phyloP scores from a whole-genome alignment of 495 filamentous ascomycete genomes.

The Xylaria palmicola region DNA sequence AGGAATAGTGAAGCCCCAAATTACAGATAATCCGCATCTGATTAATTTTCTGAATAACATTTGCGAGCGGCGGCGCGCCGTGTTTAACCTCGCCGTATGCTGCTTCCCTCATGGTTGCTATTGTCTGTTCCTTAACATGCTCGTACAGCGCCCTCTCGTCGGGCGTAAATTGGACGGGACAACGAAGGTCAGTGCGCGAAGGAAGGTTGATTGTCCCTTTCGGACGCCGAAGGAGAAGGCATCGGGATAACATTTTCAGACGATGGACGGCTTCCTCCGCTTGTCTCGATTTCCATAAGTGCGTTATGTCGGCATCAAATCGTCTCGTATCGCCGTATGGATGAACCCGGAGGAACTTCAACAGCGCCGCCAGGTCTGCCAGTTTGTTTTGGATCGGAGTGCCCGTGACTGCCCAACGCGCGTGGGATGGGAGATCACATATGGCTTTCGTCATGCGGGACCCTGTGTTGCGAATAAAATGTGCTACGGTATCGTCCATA shows the following conservation, averaged over 20 bases:
- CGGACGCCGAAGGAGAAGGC: neutral
- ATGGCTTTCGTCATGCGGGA: constrained; percentile 35
- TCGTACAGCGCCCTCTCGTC: neutral
- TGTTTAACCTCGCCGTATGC: neutral
- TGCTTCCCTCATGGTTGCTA: neutral
- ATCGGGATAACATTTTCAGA: constrained; percentile 25
- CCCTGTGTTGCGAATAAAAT: constrained; percentile 40
- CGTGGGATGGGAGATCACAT: constrained; percentile 31
- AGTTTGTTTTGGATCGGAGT: constrained; percentile 48
- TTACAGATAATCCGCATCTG: constrained; percentile 43
- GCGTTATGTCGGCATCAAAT: constrained; percentile 36
- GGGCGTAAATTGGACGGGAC: neutral
- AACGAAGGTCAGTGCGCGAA: neutral
- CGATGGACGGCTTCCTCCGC: constrained; percentile 31
- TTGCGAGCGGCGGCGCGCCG: constrained; percentile 17
- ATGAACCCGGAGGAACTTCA: constrained; percentile 39
- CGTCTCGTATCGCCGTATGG: constrained; percentile 37
- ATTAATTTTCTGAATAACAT: constrained; percentile 43
- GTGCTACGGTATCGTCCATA: constrained; percentile 26
- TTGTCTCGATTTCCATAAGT: constrained; percentile 34
- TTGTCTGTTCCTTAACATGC: neutral
- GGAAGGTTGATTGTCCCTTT: neutral
- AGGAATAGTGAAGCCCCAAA: constrained; percentile 32
- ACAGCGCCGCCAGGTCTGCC: constrained; percentile 34
- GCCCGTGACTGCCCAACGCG: constrained; percentile 45